phyloP scores from a whole-genome alignment of 768 basidiomycete genomes.

The Coprinellus micaceus region DNA sequence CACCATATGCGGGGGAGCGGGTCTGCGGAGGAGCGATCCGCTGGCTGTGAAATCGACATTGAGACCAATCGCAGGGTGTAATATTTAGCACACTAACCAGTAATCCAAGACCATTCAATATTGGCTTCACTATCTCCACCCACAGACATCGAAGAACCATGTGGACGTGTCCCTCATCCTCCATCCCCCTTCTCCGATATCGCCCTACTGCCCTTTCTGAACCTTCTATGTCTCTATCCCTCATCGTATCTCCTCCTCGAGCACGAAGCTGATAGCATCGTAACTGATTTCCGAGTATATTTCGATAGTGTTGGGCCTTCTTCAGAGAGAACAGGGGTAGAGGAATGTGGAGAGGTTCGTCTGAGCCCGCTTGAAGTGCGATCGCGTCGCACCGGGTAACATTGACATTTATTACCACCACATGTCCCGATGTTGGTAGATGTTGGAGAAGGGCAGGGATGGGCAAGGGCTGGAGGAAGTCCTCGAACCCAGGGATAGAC shows the following conservation, averaged over 20 bases:
- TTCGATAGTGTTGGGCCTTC: not conserved
- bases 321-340: constrained; percentile 3
- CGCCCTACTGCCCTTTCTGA: not conserved
- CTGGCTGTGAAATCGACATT: not conserved
- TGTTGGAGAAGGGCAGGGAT: not conserved
- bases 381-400: constrained; percentile 19
- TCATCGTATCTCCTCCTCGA: not conserved
- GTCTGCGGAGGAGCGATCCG: not conserved
- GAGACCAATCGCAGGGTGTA: not conserved
- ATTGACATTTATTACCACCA: constrained; percentile 13
- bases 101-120: not conserved
- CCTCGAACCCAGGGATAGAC: not conserved
- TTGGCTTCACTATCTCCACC: constrained; percentile 3
- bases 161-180: no score
- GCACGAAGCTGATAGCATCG: not conserved
- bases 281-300: not conserved
- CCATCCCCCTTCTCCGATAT: not conserved
- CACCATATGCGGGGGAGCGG: constrained; percentile 17
- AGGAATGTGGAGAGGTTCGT: constrained; percentile 11
- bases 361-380: constrained; percentile 6
- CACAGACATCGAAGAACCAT: not conserved
- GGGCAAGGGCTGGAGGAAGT: not conserved
- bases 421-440: constrained; percentile 2
- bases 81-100: not conserved
- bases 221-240: not conserved